Conservation (phyloP, 2,329 filamentous ascomycete genomes). For the Orbilia blumenaviensis region DNA sequence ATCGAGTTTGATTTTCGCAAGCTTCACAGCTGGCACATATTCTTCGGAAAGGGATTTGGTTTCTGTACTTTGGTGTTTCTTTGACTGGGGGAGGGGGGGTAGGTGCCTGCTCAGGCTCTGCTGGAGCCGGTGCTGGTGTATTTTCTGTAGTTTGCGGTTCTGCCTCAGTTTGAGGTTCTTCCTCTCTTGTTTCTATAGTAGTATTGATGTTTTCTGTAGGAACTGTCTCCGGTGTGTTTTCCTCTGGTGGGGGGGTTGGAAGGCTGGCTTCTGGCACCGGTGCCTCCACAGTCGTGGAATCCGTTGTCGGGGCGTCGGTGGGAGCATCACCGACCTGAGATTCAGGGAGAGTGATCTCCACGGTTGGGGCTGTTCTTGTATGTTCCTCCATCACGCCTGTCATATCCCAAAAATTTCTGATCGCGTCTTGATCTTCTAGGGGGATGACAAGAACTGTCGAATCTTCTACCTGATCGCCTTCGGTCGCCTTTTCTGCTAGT, state of each 20-base stretch:
- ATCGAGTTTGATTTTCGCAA: neutral
- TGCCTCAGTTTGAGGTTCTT: slow-evolving; percentile 13
- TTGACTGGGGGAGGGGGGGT: slow-evolving; percentile 1
- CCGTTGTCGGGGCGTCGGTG: neutral
- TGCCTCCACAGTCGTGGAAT: neutral
- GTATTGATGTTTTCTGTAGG: too few relatives aligned
- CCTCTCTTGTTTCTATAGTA: neutral
- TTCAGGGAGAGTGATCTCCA: slow-evolving; percentile 43
- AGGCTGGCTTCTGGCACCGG: neutral
- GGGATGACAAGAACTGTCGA: slow-evolving; percentile 30
- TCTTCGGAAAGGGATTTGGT: slow-evolving; percentile 11
- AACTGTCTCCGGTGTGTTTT: neutral
- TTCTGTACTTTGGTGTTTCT: neutral
- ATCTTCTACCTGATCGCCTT: slow-evolving; percentile 16
- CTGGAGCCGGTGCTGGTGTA: neutral
- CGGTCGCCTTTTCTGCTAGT: slow-evolving; percentile 3
- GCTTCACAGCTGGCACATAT: slow-evolving; percentile 18
- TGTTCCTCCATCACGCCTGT: slow-evolving; percentile 32
- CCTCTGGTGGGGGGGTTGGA: neutral
- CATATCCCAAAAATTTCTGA: slow-evolving; percentile 25
- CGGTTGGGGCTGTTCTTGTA: neutral
- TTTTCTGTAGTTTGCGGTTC: neutral
- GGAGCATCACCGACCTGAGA: neutral
- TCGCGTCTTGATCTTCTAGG: slow-evolving; percentile 30
- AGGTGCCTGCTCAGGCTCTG: slow-evolving; percentile 7